A percentile compares a stretch with the other conserved stretches of the same genome.
These are phyloP conservation scores for Penicillium sp. DNA, from an alignment of 2,329 filamentous ascomycete species.

Conservation along the genomic window DNA sequence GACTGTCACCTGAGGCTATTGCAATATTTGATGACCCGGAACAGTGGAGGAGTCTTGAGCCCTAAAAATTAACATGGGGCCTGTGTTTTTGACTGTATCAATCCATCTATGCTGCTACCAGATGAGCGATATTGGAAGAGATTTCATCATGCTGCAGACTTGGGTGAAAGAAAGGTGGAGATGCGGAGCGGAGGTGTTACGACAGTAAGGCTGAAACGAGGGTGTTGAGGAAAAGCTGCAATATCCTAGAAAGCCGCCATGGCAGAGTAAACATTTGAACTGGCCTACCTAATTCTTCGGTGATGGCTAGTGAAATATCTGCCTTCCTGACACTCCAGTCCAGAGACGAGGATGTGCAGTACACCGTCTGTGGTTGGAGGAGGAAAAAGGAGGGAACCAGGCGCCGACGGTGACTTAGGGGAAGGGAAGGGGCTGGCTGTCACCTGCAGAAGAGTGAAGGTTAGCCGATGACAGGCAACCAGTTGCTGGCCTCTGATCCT, in stretches of 20 bases:
- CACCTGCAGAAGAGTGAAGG: background rate
- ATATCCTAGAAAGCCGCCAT: background rate
- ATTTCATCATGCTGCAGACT: background rate
- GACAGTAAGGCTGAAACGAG: background rate
- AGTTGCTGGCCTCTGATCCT: background rate
- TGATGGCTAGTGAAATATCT: background rate
- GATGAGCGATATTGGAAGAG: background rate
- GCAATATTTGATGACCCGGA: slow-evolving; percentile 23
- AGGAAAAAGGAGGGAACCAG: background rate
- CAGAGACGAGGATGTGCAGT: background rate
- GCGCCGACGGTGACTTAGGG: background rate
- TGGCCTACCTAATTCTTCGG: background rate
- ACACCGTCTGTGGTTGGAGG: background rate
- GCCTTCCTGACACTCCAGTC: background rate
- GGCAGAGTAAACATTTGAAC: background rate
- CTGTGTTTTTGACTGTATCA: background rate
- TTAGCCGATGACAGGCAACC: background rate
- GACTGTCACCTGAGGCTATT: slow-evolving; percentile 25
- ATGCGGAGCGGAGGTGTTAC: too few species aligned
- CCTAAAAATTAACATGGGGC: background rate
- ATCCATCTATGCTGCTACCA: background rate
- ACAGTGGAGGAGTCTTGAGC: slow-evolving; percentile 7
- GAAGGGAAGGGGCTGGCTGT: background rate
- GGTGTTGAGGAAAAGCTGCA: background rate
- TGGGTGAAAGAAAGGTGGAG: background rate